A percentile compares a stretch with the other conserved stretches of the same genome.
phyloP scores from a whole-genome alignment of 257 asterid species.

The Anisodus acutangulus region DNA sequence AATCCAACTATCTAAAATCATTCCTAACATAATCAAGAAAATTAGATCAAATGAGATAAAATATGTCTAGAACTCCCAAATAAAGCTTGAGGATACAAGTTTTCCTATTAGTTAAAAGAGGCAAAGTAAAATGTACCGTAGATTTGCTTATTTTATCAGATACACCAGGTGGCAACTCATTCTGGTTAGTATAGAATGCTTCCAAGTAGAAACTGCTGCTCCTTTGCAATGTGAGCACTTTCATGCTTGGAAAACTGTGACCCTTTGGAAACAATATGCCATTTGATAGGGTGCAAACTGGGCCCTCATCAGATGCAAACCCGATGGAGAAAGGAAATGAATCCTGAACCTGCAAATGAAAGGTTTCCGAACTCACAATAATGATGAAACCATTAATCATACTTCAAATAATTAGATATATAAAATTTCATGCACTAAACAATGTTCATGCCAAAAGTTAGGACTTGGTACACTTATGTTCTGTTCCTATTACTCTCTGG shows the following conservation, averaged over 20 bases:
- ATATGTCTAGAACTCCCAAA: neutral
- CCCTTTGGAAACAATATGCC: slow-evolving; percentile 70
- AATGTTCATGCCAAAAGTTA: neutral
- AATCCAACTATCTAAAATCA: neutral
- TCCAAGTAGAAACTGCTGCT: slow-evolving; percentile 68
- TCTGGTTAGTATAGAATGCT: slow-evolving; percentile 63
- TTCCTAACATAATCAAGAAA: slow-evolving; percentile 20
- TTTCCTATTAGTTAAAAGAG: neutral
- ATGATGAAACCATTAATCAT: neutral
- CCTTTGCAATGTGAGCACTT: slow-evolving; percentile 70
- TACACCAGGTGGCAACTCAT: slow-evolving; percentile 77
- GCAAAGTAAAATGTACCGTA: slow-evolving; percentile 50
- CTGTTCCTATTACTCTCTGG: neutral
- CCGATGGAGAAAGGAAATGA: slow-evolving; percentile 87
- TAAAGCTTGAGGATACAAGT: slow-evolving; percentile 4
- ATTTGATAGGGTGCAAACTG: slow-evolving; percentile 52
- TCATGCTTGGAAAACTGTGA: slow-evolving; percentile 69
- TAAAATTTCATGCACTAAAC: neutral
- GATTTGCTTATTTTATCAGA: slow-evolving; percentile 69
- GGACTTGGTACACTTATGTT: slow-evolving; percentile 19
- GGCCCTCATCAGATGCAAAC: slow-evolving; percentile 66
- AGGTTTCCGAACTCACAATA: slow-evolving; percentile 15
- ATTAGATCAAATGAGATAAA: slow-evolving; percentile 5
- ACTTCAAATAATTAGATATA: neutral
- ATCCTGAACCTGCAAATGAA: slow-evolving; percentile 81